Conservation (phyloP, 1,284 basidiomycete genomes). For the Microbotryum saponariae region DNA sequence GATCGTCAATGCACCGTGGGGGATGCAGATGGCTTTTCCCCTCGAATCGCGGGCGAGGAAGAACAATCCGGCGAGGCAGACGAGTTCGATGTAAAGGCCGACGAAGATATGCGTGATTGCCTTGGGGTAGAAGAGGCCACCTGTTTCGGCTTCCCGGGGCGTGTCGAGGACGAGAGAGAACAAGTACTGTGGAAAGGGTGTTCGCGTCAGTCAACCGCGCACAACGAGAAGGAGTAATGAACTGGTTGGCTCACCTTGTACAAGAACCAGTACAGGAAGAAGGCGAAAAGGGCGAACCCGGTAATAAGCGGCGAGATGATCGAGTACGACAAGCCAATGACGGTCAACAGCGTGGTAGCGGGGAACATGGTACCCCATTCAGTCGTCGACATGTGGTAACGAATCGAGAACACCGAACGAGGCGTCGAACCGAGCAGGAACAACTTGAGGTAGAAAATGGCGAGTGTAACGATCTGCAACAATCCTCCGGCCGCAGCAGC, state of each 20-base stretch:
- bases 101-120: slow-evolving; percentile 88
- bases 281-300: slow-evolving; percentile 73
- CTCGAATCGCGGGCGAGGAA: slow-evolving; percentile 64
- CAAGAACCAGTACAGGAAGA: slow-evolving; percentile 72
- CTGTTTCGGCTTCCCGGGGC: slow-evolving; percentile 68
- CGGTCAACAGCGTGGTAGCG: slow-evolving; percentile 45
- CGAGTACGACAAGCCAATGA: slow-evolving; percentile 55
- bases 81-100: slow-evolving; percentile 64
- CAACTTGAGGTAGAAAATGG: slow-evolving; percentile 78
- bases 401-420: slow-evolving; percentile 69
- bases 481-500: slow-evolving; percentile 69
- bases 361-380: slow-evolving; percentile 64
- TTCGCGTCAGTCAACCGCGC: not conserved
- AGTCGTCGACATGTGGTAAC: slow-evolving; percentile 58
- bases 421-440: slow-evolving; percentile 81
- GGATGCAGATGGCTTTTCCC: slow-evolving; percentile 31
- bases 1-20: slow-evolving; percentile 63
- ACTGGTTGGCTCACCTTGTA: slow-evolving; percentile 56
- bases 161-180: slow-evolving; percentile 56
- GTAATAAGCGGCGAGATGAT: slow-evolving; percentile 92
- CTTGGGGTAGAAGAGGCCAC: slow-evolving; percentile 90
- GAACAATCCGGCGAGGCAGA: slow-evolving; percentile 74
- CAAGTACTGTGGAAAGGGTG: slow-evolving; percentile 37
- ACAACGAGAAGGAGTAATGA: not conserved
- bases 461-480: slow-evolving; percentile 64